phyloP scores from a whole-genome alignment of 768 basidiomycete genomes.

The Xerocomellus intermedius region DNA sequence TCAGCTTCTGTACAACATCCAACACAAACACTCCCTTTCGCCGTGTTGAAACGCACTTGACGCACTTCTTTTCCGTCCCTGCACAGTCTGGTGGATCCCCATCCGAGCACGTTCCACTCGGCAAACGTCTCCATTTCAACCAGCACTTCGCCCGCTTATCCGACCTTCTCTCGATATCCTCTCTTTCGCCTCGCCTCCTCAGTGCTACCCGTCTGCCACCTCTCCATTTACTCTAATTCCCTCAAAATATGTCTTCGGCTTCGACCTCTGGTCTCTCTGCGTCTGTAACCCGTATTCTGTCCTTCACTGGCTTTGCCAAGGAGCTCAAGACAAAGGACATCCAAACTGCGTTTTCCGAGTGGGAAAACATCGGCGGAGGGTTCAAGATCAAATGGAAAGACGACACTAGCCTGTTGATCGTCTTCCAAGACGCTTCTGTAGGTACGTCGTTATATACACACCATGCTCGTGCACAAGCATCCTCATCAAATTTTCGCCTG shows the following conservation, averaged over 20 bases:
- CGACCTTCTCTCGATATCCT: slow-evolving; percentile 17
- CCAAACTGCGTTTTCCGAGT: slow-evolving; percentile 85
- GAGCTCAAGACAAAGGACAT: slow-evolving; percentile 98
- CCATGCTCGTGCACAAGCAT: neutral
- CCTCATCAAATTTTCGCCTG: neutral
- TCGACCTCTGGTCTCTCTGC: slow-evolving; percentile 84
- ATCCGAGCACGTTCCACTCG: slow-evolving; percentile 29
- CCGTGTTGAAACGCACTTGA: slow-evolving; percentile 10
- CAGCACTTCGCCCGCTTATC: slow-evolving; percentile 8
- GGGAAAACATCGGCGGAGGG: slow-evolving; percentile 82
- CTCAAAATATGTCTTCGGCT: slow-evolving; percentile 52
- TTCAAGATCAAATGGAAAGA: slow-evolving; percentile 99
- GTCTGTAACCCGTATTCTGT: slow-evolving; percentile 93
- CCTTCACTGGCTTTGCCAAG: slow-evolving; percentile 87
- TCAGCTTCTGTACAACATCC: slow-evolving; percentile 31
- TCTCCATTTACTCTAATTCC: slow-evolving; percentile 6
- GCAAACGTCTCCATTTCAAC: slow-evolving; percentile 22
- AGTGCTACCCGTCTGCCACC: neutral
- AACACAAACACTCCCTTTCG: slow-evolving; percentile 29
- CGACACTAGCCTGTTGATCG: slow-evolving; percentile 92
- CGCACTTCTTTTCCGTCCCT: no score
- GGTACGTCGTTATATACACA: slow-evolving; percentile 59
- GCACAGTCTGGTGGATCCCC: slow-evolving; percentile 7
- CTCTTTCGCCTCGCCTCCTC: slow-evolving; percentile 12
- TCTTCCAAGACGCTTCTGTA: slow-evolving; percentile 85